Percentiles rank a stretch among this genome's conserved stretches.
Conservation (phyloP, 352 stramenopile species). For the Pythium biforme region DNA sequence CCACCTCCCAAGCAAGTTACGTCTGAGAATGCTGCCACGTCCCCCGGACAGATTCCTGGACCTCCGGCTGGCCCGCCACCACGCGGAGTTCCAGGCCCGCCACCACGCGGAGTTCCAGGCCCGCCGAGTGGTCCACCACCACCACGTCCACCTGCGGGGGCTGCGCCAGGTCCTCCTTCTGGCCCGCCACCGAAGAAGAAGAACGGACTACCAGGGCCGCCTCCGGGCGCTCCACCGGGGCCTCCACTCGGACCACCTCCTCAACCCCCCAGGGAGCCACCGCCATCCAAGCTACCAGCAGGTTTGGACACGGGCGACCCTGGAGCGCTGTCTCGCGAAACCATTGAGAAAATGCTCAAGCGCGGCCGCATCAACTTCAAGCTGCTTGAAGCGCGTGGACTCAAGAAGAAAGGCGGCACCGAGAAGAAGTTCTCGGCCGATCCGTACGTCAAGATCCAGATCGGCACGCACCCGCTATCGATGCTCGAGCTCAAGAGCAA, state of each 20-base stretch:
- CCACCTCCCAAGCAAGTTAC: slow-evolving; percentile 24
- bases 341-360: slow-evolving; percentile 55
- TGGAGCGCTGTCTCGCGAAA: slow-evolving; percentile 3
- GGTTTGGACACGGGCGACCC: neutral
- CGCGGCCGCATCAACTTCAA: slow-evolving; percentile 70
- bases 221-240: slow-evolving; percentile 43
- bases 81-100: no score
- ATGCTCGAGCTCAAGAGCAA: slow-evolving; percentile 74
- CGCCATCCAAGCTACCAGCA: slow-evolving; percentile 24
- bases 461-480: slow-evolving; percentile 72
- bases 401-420: slow-evolving; percentile 55
- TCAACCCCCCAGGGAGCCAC: slow-evolving; percentile 47
- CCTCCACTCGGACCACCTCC: slow-evolving; percentile 50
- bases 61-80: slow-evolving; percentile 10
- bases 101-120: slow-evolving; percentile 11
- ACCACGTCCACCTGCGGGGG: slow-evolving; percentile 29
- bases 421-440: slow-evolving; percentile 79
- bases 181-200: slow-evolving; percentile 34
- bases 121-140: slow-evolving; percentile 22
- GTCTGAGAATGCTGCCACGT: neutral
- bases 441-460: slow-evolving; percentile 77
- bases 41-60: slow-evolving; percentile 15
- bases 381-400: slow-evolving; percentile 57
- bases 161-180: slow-evolving; percentile 32
- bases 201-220: slow-evolving; percentile 33